These are phyloP conservation scores for Kurtzmaniella cleridarum DNA, from an alignment of 805 yeast genomes.

Conservation along the genomic window DNA sequence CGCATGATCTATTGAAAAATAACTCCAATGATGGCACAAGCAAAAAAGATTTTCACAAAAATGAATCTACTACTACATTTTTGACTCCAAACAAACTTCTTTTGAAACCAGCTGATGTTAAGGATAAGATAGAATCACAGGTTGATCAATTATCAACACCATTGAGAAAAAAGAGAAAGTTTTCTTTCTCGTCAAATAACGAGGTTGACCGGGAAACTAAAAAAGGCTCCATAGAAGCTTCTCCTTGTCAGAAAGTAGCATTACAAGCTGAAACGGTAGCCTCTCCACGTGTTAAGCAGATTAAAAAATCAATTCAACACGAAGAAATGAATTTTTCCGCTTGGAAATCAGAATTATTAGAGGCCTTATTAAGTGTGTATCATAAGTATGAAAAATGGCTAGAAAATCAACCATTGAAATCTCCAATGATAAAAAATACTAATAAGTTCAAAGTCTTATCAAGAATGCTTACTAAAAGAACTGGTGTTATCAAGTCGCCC, in stretches of 20 bases:
- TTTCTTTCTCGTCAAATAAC: constrained; percentile 1
- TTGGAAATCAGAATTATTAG: constrained; percentile 34
- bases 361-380: constrained; percentile 28
- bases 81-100: constrained; percentile 30
- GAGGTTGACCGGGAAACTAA: constrained; percentile 2
- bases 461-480: constrained; percentile 32
- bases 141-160: not conserved
- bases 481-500: constrained; percentile 30
- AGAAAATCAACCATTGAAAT: constrained; percentile 16
- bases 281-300: constrained; percentile 16
- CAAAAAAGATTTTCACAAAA: not conserved
- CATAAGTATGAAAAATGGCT: constrained; percentile 28
- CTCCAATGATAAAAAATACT: constrained; percentile 24
- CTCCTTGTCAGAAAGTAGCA: constrained; percentile 34
- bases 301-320: constrained; percentile 6
- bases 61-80: constrained; percentile 13
- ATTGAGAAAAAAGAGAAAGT: constrained; percentile 7
- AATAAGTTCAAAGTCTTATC: constrained; percentile 37
- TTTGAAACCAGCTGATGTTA: constrained; percentile 1
- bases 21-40: no score
- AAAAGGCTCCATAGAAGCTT: constrained; percentile 10
- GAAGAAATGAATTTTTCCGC: constrained; percentile 12
- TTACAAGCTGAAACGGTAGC: constrained; percentile 26
- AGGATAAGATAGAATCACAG: not conserved
- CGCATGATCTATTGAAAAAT: not conserved